A percentile compares a stretch with the other conserved stretches of the same genome.
phyloP scores from a whole-genome alignment of 495 filamentous ascomycete species.

The Glarea lozoyensis region DNA sequence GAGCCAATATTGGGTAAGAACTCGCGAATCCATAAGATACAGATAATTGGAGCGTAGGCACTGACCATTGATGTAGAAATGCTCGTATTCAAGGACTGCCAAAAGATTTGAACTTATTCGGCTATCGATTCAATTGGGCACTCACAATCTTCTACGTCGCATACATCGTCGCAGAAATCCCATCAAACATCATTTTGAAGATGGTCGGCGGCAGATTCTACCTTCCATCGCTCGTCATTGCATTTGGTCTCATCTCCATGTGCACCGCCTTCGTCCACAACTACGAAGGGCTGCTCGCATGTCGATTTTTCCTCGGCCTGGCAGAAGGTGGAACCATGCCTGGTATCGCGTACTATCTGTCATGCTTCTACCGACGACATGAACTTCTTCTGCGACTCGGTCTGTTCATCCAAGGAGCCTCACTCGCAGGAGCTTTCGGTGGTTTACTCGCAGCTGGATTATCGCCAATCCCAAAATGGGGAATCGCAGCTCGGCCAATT shows the following conservation, averaged over 20 bases:
- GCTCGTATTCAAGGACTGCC: constrained; percentile 47
- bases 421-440: constrained; percentile 76
- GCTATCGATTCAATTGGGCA: constrained; percentile 51
- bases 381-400: constrained; percentile 82
- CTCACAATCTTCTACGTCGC: constrained; percentile 56
- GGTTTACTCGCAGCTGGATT: constrained; percentile 74
- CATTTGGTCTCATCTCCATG: constrained; percentile 55
- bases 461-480: constrained; percentile 38
- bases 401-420: constrained; percentile 79
- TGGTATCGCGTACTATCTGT: constrained; percentile 64
- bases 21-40: constrained; percentile 55
- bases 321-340: constrained; percentile 88
- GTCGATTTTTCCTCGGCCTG: constrained; percentile 77
- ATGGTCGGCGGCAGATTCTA: constrained; percentile 64
- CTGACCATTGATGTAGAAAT: constrained; percentile 76
- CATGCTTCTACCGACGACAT: constrained; percentile 50
- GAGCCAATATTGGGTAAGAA: constrained; percentile 40
- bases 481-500: constrained; percentile 31
- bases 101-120: constrained; percentile 44
- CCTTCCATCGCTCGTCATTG: constrained; percentile 49
- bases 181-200: constrained; percentile 53
- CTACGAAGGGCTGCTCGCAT: constrained; percentile 67
- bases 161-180: constrained; percentile 58
- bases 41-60: constrained; percentile 59
- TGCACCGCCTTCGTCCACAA: constrained; percentile 70